These are phyloP conservation scores for Gentiana straminea DNA, from an alignment of 257 asterid species.

Conservation along the genomic window DNA sequence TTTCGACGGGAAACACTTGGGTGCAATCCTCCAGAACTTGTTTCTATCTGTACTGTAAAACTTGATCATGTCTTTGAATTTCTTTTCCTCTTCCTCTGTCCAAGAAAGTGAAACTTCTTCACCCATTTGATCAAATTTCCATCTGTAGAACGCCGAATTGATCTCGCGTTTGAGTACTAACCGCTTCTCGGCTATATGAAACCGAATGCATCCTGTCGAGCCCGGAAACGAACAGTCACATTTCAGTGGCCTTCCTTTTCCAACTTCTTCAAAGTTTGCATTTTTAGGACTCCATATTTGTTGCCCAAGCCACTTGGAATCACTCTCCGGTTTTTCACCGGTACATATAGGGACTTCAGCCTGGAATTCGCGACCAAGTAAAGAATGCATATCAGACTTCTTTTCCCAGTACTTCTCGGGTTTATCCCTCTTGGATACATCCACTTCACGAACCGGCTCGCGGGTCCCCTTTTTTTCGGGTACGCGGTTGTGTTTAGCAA, in stretches of 20 bases:
- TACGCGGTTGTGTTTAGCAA: conserved; percentile 14
- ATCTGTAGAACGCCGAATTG: conserved; percentile 30
- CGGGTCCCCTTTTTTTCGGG: conserved; percentile 21
- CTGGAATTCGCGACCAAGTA: conserved; percentile 43
- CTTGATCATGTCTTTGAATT: conserved; percentile 42
- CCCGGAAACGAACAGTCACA: conserved; percentile 41
- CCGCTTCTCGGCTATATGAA: conserved; percentile 66
- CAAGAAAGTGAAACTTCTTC: conserved; percentile 88
- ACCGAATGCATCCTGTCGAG: conserved; percentile 58
- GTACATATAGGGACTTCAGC: conserved; percentile 69
- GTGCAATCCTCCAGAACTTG: conserved; percentile 36
- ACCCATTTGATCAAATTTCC: conserved; percentile 70
- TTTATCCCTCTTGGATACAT: conserved; percentile 10
- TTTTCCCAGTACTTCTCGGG: conserved; percentile 12
- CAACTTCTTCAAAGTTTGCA: conserved; percentile 17
- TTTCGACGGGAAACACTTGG: conserved; percentile 35
- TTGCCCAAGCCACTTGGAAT: conserved; percentile 74
- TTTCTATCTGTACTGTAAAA: conserved; percentile 16
- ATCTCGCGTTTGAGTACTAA: conserved; percentile 41
- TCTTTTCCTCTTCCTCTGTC: conserved; percentile 49
- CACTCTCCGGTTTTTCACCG: conserved; percentile 32
- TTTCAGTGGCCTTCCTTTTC: conserved; percentile 28
- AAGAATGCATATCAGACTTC: conserved; percentile 19
- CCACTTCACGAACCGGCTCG: conserved; percentile 13
- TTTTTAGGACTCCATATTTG: conserved; percentile 46